Base-by-base conservation (phyloP, 345 rosid genomes). In the Kandelia obovata region DNA sequence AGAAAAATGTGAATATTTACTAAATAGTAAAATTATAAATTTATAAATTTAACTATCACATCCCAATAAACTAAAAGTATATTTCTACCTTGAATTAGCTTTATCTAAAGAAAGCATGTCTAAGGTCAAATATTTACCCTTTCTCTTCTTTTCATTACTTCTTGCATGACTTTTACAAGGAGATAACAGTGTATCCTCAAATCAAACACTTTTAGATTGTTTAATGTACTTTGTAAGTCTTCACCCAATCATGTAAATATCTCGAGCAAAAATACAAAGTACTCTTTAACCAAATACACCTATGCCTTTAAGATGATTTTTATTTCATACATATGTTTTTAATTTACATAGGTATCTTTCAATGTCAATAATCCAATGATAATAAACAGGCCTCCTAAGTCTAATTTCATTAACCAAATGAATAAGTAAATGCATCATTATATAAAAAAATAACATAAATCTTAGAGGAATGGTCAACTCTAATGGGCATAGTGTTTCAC, bases 201-300 rank as follows among this genome's bases (percentile, higher is more conserved):
- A 9, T 10, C 2, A 17, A 5, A 7, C 53, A 39, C 51, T 43
- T 5, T 46, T 35, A 65, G 6, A 28, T 13, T 65, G 31, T 31
- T 58, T 64, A 9, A 13, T 35, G 11, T 62, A 39, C 11, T 35
- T 20, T 65, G 49, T 64, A 72, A 53, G 65, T 58, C 11, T 57
- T 26, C 5, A 21, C 13, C 17, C 26, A 13, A 8, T 17, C 21
- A 39, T 39, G 47, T 4, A 72, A 17, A 31, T 65, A 46, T 30
- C 69, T 39, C 37, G 60, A 64, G 39, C 65, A 65, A 65, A 65
- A 73, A 73, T 2, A 35, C 61, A 4, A 62, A 21, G 6, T 51
- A 61, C 32, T 73, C 72, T 26, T 73, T 10, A 5, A 30, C 68
- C 4, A 61, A 31, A 32, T 73, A 73, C 0, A 61, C 59, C 47